Conservation (phyloP, 495 filamentous ascomycete species). For the Acidiella bohemica region DNA sequence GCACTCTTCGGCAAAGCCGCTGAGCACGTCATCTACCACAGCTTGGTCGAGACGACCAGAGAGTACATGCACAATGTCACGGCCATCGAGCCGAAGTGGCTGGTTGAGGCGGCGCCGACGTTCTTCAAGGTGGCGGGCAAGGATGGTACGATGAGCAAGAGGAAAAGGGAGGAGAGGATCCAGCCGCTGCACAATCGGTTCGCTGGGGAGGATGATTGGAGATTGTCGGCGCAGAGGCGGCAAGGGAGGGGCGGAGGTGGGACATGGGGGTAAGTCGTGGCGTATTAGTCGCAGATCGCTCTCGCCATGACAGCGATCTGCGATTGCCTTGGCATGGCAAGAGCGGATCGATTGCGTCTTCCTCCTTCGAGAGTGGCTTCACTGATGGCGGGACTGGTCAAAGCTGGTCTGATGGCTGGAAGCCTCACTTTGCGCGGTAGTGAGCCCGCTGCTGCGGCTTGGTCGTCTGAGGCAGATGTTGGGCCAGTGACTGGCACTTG, state of each 20-base stretch:
- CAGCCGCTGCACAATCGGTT: constrained; percentile 90
- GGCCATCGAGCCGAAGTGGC: constrained; percentile 82
- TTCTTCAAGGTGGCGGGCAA: constrained; percentile 97
- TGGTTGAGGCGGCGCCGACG: constrained; percentile 84
- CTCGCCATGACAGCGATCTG: too few relatives aligned
- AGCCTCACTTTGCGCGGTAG: too few relatives aligned
- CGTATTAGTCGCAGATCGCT: too few relatives aligned
- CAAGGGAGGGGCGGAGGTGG: constrained; percentile 83
- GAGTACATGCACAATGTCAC: constrained; percentile 97
- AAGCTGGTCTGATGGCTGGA: too few relatives aligned
- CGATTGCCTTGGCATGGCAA: too few relatives aligned
- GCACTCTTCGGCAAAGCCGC: constrained; percentile 91
- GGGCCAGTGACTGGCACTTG: too few relatives aligned
- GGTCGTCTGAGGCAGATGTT: too few relatives aligned
- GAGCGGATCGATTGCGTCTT: too few relatives aligned
- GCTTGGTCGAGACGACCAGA: constrained; percentile 77
- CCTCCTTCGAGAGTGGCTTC: too few relatives aligned
- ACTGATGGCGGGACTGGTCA: too few relatives aligned
- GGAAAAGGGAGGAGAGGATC: constrained; percentile 88
- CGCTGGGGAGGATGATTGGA: constrained; percentile 84
- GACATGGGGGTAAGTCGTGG: constrained; percentile 83
- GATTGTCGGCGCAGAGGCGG: constrained; percentile 74
- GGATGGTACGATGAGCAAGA: constrained; percentile 63
- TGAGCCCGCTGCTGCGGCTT: too few relatives aligned
- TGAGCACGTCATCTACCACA: constrained; percentile 90